Base-by-base conservation (phyloP, 179 eudicot species). In the Silene coronaria region DNA sequence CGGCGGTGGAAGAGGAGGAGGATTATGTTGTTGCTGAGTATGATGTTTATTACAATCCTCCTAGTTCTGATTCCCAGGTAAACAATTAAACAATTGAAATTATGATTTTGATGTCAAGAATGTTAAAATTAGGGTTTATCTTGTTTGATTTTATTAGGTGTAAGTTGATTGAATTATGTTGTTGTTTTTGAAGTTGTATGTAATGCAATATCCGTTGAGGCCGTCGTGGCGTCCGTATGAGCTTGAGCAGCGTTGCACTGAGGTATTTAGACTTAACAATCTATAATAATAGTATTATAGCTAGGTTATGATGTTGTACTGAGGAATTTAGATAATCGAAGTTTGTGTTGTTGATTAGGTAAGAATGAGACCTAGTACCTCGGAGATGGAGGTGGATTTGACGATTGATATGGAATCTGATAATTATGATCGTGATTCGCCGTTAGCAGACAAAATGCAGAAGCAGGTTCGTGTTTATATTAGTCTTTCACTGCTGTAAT, bases 211-310 rank as follows among this genome's bases (percentile, higher is more conserved):
- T 82, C 97, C 99, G 7, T 76, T 92, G 68, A 83, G 96, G 74
- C 93, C 96, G 11, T 34, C 83, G 42, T 95, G 99, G 99, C 89
- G 97, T 11, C 97, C 97, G 1, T 92, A 95, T 73, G 99, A 88
- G 61, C 76, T 95, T 67, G 97, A 89, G 23, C 88, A 92, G 32
- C 80, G 85, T 6, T 94, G 96, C 75, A 83, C 82, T 42, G 88
- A 88, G 97, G 98, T 95, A 71, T 8, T 10, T 36, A 23, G 65
- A 72, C 1, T 48, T 28, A 1, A 24, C 27, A 19, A 57, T 12
- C 14, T 12, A 23, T 24, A 48, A 0, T 11, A 48, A 21, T 2
- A 5, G 12, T 6, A 65, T 42, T 34, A n/a, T 9, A 46, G 28
- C 26, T 32, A 9, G 17, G 12, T 80, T 63, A 3, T 77, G 68